These are phyloP conservation scores for Aspergillus cejpii DNA, from an alignment of 2,329 filamentous ascomycete genomes.

Conservation along the genomic window DNA sequence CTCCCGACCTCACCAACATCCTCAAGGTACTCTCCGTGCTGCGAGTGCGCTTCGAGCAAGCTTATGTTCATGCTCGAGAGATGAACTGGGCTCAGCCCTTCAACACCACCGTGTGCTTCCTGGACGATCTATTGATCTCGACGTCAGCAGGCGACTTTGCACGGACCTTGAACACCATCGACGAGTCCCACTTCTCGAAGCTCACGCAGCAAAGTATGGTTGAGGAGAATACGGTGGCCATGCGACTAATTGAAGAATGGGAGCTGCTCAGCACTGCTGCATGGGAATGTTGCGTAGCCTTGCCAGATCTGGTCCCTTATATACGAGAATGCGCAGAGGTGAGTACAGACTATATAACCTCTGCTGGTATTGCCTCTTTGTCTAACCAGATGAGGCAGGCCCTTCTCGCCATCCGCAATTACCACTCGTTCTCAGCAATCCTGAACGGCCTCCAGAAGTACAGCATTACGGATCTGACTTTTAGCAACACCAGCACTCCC, in stretches of 20 bases:
- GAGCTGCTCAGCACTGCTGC: constrained; percentile 27
- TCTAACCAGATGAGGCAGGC: constrained; percentile 18
- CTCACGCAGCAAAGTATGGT: constrained; percentile 23
- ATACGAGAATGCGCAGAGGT: constrained; percentile 35
- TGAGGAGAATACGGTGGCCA: constrained; percentile 18
- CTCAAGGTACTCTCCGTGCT: constrained; percentile 35
- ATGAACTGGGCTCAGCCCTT: constrained; percentile 35
- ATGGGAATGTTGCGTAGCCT: constrained; percentile 36
- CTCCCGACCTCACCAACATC: constrained; percentile 26
- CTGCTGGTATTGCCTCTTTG: constrained; percentile 1
- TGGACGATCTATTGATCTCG: constrained; percentile 32
- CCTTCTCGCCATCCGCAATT: constrained; percentile 28
- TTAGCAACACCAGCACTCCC: constrained; percentile 9
- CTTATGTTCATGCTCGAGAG: constrained; percentile 29
- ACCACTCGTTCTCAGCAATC: constrained; percentile 35
- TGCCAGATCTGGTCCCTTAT: constrained; percentile 28
- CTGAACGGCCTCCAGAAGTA: constrained; percentile 34
- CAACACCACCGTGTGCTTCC: constrained; percentile 26
- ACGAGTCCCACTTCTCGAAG: constrained; percentile 27
- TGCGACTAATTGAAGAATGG: constrained; percentile 27
- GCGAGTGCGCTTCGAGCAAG: constrained; percentile 29
- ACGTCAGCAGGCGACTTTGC: constrained; percentile 31
- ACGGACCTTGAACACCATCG: constrained; percentile 24
- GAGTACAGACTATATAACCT: constrained; percentile 9
- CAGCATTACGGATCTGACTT: constrained; percentile 21